These are phyloP conservation scores for Poronia punctata DNA, from an alignment of 495 filamentous ascomycete genomes.

Conservation along the genomic window DNA sequence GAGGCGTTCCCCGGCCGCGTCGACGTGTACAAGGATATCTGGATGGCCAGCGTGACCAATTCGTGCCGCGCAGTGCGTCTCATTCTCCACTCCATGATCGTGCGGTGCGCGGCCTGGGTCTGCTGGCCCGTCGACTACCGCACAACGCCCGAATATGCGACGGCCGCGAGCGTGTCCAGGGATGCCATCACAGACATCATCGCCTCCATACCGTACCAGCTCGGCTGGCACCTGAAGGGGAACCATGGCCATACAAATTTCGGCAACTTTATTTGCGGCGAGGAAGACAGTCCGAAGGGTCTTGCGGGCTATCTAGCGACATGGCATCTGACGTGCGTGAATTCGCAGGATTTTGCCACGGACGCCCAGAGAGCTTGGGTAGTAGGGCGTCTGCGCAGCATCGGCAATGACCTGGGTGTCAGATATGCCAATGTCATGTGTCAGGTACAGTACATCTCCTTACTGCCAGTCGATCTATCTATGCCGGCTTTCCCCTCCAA, in stretches of 20 bases:
- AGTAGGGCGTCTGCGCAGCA: constrained; percentile 36
- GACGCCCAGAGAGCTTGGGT: constrained; percentile 43
- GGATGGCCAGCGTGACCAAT: constrained; percentile 43
- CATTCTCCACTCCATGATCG: constrained; percentile 35
- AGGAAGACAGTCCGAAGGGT: constrained; percentile 31
- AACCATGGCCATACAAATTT: constrained; percentile 8
- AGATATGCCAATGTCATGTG: constrained; percentile 41
- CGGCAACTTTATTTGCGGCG: constrained; percentile 31
- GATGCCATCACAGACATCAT: constrained; percentile 44
- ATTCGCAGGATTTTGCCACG: constrained; percentile 41
- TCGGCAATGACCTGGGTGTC: constrained; percentile 41
- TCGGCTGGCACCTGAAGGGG: constrained; percentile 38
- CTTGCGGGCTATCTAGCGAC: constrained; percentile 39
- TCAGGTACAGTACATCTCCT: constrained; percentile 21
- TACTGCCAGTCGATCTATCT: too few relatives aligned
- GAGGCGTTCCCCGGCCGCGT: constrained; percentile 46
- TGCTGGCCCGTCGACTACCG: constrained; percentile 45
- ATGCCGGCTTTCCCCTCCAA: not conserved
- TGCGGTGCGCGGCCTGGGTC: constrained; percentile 47
- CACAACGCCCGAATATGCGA: constrained; percentile 47
- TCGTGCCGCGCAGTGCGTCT: constrained; percentile 36
- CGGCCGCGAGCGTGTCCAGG: constrained; percentile 28
- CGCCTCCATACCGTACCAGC: constrained; percentile 44
- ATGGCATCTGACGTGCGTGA: constrained; percentile 35
- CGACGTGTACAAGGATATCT: constrained; percentile 46